Base-by-base conservation (phyloP, 202 grass and related monocot species). In the Panicum virgatum region DNA sequence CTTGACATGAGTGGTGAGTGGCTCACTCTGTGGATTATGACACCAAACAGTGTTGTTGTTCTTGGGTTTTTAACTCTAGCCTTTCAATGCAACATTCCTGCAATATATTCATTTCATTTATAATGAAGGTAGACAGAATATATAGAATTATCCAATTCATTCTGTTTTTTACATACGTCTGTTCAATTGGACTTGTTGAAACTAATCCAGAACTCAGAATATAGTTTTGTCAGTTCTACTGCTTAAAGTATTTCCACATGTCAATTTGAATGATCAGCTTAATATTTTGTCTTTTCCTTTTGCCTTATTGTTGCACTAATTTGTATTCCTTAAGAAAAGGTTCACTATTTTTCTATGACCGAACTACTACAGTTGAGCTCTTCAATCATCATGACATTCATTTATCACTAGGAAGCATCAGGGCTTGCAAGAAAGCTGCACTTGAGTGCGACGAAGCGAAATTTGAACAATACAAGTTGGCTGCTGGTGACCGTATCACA, bases 401-500 rank as follows among this genome's bases (percentile, higher is more conserved):
- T 39, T 16, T 56, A 32, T 16, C 36, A 40, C 5, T 36, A 94
- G 92, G 90, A 80, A 86, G 72, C 74, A 93, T 93, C 29, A 91
- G 84, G 81, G 84, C 86, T 39, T 94, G 90, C 76, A 91, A 83
- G 72, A 91, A 82, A 82, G 90, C 90, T 56, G 88, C 95, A 3
- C 66, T 98, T 50, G 90, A 91, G 67, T 94, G 92, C 3, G 92
- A 94, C 5, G 88, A 89, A 80, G 79, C 84, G 1, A 94, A 91
- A 79, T 91, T 91, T 80, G 86, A 91, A 44, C 86, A 91, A 6
- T 86, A 93, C 58, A 94, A 88, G 45, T 32, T 90, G 67, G 62
- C 62, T 62, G 43, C 74, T 26, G 84, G 84, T 48, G 94, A 87
- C 34, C 18, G 38, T 66, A 66, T 86, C 13, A 70, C 75, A 2